Conservation (phyloP, 768 basidiomycete genomes). For the Auricularia auricula-judae region DNA sequence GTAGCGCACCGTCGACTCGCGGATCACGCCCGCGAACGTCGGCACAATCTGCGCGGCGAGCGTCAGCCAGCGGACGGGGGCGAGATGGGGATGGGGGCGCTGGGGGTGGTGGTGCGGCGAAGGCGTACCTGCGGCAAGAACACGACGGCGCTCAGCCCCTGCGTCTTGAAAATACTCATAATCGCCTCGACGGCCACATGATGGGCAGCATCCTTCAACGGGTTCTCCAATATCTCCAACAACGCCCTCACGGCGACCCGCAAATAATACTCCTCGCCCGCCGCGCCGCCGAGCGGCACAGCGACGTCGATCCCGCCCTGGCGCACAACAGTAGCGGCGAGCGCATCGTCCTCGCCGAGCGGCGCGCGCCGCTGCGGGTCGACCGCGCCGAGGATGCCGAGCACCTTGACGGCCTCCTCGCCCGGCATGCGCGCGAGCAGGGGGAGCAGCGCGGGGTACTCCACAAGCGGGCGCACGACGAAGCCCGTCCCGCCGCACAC, state of each 20-base stretch:
- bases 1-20: constrained; percentile 23
- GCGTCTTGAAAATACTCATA: constrained; percentile 98
- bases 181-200: constrained; percentile 94
- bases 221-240: constrained; percentile 79
- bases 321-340: not conserved
- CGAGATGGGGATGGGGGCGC: not conserved
- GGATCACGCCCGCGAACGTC: constrained; percentile 33
- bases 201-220: constrained; percentile 65
- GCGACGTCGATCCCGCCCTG: not conserved
- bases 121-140: constrained; percentile 90
- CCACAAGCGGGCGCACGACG: constrained; percentile 81
- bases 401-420: constrained; percentile 85
- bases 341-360: not conserved
- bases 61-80: not conserved
- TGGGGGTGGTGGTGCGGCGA: too few relatives aligned
- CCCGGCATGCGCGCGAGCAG: constrained; percentile 73
- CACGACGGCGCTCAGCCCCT: constrained; percentile 92
- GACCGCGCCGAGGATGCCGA: constrained; percentile 90
- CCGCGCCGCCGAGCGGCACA: constrained; percentile 16
- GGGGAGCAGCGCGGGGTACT: constrained; percentile 84
- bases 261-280: constrained; percentile 94
- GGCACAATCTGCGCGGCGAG: constrained; percentile 27
- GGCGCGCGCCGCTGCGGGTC: constrained; percentile 75
- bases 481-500: constrained; percentile 93
- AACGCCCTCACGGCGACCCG: constrained; percentile 87